Evolutionary conservation across 345 rosid species (phyloP), one percentile per base, ranked within the genome.

Genomic region (Acer saccharum): DNA sequence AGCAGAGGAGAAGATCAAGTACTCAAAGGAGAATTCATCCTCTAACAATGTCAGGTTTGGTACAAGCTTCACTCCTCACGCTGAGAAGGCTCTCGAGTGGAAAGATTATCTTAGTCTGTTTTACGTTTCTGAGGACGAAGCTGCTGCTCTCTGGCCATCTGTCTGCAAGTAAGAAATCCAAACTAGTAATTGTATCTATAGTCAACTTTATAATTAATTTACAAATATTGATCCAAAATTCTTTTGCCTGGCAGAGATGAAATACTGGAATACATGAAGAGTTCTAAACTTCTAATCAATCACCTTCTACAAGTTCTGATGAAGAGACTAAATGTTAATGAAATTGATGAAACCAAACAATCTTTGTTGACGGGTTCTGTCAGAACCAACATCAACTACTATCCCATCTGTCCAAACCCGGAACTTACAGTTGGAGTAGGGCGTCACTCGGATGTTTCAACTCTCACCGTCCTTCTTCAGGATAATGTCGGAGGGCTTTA

Each of bases 1-100:
- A n/a, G n/a, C n/a, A n/a, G n/a, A n/a, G n/a, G 85, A 79, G 73
- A 87, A 83, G 80, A 78, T 79, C 18, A 81, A 29, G 10, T 87
- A 52, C 77, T 83, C 79, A 0, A 83, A 85, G 48, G 87, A 81
- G 68, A 46, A 71, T 27, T 84, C 89, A 23, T 60, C 65, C 0
- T 65, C 85, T 8, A 68, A 44, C 27, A 79, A 35, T 20, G 78
- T 79, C 4, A 17, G 78, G 61, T 74, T 60, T 46, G 82, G 78
- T 0, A 74, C 82, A 0, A 79, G 78, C 71, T 79, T 79, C 52
- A 68, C 70, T 58, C 82, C 82, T 29, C 52, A 58, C 2, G n/a
- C 75, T 1, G 82, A 79, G 65, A 74, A 74, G 44, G 78, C 75
- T 9, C 72, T 79, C 10, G 82, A 79, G 43, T 39, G 43, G 43